Conservation (phyloP, 2,329 filamentous ascomycete species). For the Diaporthe destruens region DNA sequence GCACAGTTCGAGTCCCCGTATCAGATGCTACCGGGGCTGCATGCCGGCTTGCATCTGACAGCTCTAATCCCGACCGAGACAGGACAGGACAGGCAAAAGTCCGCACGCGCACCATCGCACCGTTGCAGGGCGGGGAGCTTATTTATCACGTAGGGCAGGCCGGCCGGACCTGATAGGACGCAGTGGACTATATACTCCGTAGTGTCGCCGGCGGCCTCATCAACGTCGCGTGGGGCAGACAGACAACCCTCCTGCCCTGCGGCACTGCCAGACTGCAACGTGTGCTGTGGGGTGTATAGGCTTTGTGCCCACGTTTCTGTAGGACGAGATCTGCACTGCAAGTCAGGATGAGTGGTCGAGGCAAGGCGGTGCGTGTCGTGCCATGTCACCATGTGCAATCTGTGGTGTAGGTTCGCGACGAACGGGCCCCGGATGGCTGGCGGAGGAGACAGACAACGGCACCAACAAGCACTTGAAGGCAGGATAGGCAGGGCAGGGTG, state of each 20-base stretch:
- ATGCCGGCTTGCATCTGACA: conserved; percentile 26
- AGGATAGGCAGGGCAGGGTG: background rate
- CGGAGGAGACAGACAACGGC: background rate
- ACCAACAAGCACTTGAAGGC: background rate
- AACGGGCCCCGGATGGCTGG: background rate
- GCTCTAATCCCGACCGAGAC: background rate
- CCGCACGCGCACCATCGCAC: no score
- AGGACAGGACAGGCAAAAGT: background rate
- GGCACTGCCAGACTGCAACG: background rate
- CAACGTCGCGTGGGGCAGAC: background rate
- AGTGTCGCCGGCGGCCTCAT: background rate
- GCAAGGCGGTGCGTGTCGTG: background rate
- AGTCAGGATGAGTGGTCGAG: conserved; percentile 3
- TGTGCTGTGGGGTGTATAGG: background rate
- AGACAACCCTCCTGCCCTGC: background rate
- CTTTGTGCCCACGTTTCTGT: conserved; percentile 18
- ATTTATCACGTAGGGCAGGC: background rate
- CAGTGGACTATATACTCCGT: background rate
- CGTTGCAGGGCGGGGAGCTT: conserved; percentile 21
- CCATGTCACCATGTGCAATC: no score
- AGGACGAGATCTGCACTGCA: conserved; percentile 12
- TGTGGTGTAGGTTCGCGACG: background rate
- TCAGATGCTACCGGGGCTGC: conserved; percentile 39
- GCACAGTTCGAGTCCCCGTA: conserved; percentile 31
- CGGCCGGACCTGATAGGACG: background rate